phyloP scores from a whole-genome alignment of 495 filamentous ascomycete species.

The Evansstolkia leycettana region DNA sequence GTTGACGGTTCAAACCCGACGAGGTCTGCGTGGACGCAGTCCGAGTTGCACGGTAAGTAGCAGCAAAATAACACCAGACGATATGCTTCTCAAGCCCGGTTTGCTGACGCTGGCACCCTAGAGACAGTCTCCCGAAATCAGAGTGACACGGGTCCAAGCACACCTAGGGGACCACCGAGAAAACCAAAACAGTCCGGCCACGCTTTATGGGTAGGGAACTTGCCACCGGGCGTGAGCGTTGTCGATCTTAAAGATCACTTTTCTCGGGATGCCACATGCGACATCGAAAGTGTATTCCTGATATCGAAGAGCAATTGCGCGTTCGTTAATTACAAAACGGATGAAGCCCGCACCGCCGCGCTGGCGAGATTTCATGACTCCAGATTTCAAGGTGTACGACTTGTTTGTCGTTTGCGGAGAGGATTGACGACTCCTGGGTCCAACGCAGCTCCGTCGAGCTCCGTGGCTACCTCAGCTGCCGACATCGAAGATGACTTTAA shows the following conservation, averaged over 20 bases:
- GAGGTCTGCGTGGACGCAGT: constrained; percentile 8
- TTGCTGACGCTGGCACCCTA: too few relatives aligned
- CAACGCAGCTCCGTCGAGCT: constrained; percentile 8
- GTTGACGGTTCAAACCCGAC: constrained; percentile 31
- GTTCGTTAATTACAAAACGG: constrained; percentile 91
- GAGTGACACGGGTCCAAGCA: constrained; percentile 17
- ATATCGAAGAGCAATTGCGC: constrained; percentile 98
- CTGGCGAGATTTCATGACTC: constrained; percentile 84
- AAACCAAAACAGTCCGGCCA: constrained; percentile 91
- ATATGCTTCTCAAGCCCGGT: too few relatives aligned
- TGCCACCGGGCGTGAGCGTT: constrained; percentile 70
- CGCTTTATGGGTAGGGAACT: constrained; percentile 93
- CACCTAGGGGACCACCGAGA: constrained; percentile 76
- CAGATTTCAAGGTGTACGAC: constrained; percentile 69
- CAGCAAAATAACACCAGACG: too few relatives aligned
- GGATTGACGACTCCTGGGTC: constrained; percentile 25
- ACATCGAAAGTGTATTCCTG: constrained; percentile 83
- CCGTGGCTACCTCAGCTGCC: neutral
- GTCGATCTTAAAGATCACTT: constrained; percentile 83
- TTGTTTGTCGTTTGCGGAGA: constrained; percentile 86
- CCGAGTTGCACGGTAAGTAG: constrained; percentile 15
- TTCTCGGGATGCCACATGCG: constrained; percentile 61
- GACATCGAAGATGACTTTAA: neutral
- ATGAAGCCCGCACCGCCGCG: constrained; percentile 61
- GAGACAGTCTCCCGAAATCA: constrained; percentile 9